Base-by-base conservation (phyloP, 2,329 filamentous ascomycete species). In the Chaetomium strumarium region DNA sequence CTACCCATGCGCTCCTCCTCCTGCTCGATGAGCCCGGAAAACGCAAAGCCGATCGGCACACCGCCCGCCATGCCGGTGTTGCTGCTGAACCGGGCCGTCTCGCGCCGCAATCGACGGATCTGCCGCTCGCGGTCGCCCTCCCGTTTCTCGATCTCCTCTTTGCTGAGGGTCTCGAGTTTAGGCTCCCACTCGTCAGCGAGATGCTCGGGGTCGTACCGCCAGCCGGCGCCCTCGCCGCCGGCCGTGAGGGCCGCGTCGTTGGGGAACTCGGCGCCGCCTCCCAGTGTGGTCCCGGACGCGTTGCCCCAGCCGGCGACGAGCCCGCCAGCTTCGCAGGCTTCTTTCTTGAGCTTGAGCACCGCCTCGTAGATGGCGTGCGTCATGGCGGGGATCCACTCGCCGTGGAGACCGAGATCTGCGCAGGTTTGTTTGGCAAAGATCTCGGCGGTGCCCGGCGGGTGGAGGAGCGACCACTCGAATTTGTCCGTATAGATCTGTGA, bases 361-460 rank as follows among this genome's bases (percentile, higher is more conserved):
- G 93, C 88, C 70, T 99, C 93, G 69, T 97, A 97, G 61, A 99
- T 97, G 33, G 91, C 93, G 66, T 96, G 92, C 13, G 93, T 89
- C 74, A 99, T 89, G 30, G 90, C 89, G 3, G 90, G 88, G 5
- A 96, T 83, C 90, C 93, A 99, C 72, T 99, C 93, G 42, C 90
- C 90, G 7, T 85, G 79, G 49, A 99, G 75, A 7, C 92, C 92
- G 9, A 99, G 75, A 66, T 99, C 93, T 29, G 90, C 88, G 66
- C 93, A 97, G 0, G 93, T 97, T 59, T 90, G 83, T 66, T 89
- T 90, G 33, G 93, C 91, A 67, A 97, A 97, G 12, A 86, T 83
- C 68, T 99, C 92, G 0, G 93, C 90, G 39, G 92, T 90, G 19
- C 92, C 92, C 1, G 90, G 87, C 2, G 91, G 90, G 64, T 97